A percentile compares a stretch with the other conserved stretches of the same genome.
phyloP scores from a whole-genome alignment of 768 basidiomycete species.

The Naganishia vaughanmartiniae region DNA sequence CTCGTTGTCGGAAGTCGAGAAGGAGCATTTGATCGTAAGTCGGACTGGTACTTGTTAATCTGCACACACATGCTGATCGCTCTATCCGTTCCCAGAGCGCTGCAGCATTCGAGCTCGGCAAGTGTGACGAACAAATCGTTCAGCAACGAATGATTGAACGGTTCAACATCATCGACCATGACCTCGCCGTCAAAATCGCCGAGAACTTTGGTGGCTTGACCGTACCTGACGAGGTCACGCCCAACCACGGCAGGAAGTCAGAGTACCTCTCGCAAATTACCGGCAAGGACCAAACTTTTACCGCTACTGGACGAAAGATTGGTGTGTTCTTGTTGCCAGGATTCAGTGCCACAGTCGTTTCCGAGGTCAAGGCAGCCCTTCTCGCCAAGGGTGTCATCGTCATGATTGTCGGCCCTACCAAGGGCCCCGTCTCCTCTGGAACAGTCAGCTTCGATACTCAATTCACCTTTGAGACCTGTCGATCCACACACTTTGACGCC shows the following conservation, averaged over 20 bases:
- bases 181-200: constrained; percentile 70
- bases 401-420: constrained; percentile 63
- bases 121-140: constrained; percentile 73
- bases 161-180: constrained; percentile 70
- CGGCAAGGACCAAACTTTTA: constrained; percentile 45
- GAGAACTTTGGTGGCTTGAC: constrained; percentile 62
- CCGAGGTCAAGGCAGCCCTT: constrained; percentile 61
- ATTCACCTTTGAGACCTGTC: constrained; percentile 67
- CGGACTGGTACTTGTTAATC: no score
- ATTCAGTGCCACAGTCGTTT: constrained; percentile 64
- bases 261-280: constrained; percentile 61
- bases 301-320: constrained; percentile 61
- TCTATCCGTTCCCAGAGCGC: constrained; percentile 51
- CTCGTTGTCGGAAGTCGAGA: constrained; percentile 68
- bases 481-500: constrained; percentile 82
- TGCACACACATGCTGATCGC: not conserved
- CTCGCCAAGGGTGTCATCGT: constrained; percentile 59
- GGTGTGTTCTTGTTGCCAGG: constrained; percentile 75
- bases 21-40: constrained; percentile 62
- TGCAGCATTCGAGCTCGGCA: constrained; percentile 76
- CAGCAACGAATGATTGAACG: constrained; percentile 66
- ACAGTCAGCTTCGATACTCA: constrained; percentile 55
- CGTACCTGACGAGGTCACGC: constrained; percentile 58
- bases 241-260: constrained; percentile 63
- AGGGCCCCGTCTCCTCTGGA: constrained; percentile 58